A percentile compares a stretch with the other conserved stretches of the same genome.
Evolutionary conservation across 163 green algal species (phyloP).

Genomic region (Trebouxia gelatinosa): DNA sequence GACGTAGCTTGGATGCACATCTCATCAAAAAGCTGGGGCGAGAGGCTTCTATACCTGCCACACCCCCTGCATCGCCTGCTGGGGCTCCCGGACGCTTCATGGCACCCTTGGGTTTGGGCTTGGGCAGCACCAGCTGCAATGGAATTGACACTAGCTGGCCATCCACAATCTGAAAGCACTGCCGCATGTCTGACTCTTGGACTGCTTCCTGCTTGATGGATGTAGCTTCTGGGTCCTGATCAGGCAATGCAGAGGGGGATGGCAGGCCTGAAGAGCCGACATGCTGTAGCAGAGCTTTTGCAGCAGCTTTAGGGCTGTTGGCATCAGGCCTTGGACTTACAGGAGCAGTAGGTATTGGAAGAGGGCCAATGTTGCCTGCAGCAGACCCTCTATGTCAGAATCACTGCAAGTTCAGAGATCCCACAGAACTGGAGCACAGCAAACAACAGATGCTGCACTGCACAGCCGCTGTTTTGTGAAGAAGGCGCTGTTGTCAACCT

Average conservation of each 20-base stretch:
- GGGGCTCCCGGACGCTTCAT: too few species aligned
- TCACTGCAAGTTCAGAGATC: too few species aligned
- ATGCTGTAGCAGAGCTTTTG: constrained; percentile 4
- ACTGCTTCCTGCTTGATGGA: neutral
- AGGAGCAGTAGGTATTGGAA: too few species aligned
- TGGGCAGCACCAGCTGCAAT: neutral
- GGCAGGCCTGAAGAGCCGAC: constrained; percentile 3
- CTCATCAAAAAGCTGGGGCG: too few species aligned
- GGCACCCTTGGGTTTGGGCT: neutral
- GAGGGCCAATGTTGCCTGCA: constrained; percentile 19
- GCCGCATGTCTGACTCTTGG: constrained; percentile 34
- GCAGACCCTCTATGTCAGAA: too few species aligned
- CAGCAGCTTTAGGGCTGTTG: constrained; percentile 4
- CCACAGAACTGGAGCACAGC: too few species aligned
- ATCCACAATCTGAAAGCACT: constrained; percentile 23
- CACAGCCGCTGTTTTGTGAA: too few species aligned
- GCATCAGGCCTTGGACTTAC: too few species aligned
- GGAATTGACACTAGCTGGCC: neutral
- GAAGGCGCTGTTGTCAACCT: too few species aligned
- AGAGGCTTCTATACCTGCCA: constrained; percentile 9
- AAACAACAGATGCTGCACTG: too few species aligned
- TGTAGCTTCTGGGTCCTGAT: neutral
- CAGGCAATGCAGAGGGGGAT: neutral
- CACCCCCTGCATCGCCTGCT: constrained; percentile 1
- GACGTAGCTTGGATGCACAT: too few species aligned